These are phyloP conservation scores for Datisca glomerata DNA, from an alignment of 306 rosid species.

Conservation along the genomic window DNA sequence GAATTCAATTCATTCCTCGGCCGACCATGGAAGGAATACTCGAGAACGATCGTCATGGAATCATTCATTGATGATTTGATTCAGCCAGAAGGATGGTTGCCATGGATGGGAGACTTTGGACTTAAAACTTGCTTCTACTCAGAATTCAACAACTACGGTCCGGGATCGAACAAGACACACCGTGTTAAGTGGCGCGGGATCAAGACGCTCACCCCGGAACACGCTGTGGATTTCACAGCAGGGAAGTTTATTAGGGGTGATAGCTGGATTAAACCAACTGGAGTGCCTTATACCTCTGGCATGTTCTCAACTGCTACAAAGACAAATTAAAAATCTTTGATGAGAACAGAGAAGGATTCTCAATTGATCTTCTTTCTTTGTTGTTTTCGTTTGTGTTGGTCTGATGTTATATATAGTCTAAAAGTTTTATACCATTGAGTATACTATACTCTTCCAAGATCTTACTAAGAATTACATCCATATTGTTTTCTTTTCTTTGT, in stretches of 20 bases:
- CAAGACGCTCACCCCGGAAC: neutral
- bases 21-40: constrained; percentile 18
- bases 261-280: constrained; percentile 8
- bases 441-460: no score
- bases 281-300: constrained; percentile 8
- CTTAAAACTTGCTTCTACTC: constrained; percentile 6
- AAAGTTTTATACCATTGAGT: no score
- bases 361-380: neutral
- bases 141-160: constrained; percentile 12
- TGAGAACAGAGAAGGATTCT: neutral
- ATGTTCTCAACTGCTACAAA: neutral
- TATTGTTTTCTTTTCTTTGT: no score
- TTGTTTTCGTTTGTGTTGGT: no score
- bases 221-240: neutral
- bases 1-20: constrained; percentile 9
- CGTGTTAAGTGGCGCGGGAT: constrained; percentile 13
- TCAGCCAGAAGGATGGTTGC: constrained; percentile 18
- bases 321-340: neutral
- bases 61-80: constrained; percentile 14
- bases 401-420: no score
- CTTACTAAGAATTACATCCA: no score
- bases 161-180: constrained; percentile 6
- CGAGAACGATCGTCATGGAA: constrained; percentile 17
- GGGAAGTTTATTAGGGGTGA: constrained; percentile 3
- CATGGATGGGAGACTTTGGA: constrained; percentile 6